Conservation (phyloP, 1,284 basidiomycete genomes). For the Thelephora terrestris region DNA sequence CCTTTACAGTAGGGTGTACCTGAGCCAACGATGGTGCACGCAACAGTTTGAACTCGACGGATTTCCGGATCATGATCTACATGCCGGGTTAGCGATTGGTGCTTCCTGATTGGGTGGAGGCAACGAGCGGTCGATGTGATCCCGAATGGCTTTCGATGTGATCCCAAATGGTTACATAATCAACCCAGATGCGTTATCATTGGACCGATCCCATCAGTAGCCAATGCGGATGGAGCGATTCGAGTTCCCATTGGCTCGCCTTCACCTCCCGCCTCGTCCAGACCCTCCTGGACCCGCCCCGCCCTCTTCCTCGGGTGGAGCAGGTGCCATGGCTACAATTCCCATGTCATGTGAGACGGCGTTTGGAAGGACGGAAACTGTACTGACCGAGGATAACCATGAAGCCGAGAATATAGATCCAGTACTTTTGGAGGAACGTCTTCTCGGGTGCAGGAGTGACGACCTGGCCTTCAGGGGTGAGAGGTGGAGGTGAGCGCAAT, state of each 20-base stretch:
- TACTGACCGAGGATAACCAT: constrained; percentile 51
- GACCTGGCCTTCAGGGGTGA: constrained; percentile 57
- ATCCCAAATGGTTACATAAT: no score
- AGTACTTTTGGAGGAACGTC: constrained; percentile 80
- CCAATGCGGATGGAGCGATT: not conserved
- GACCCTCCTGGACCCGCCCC: not conserved
- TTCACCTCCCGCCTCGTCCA: not conserved
- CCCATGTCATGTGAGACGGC: not conserved
- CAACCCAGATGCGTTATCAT: no score
- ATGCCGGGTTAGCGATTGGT: no score
- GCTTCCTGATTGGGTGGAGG: no score
- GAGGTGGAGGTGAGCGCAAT: constrained; percentile 52
- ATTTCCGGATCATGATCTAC: no score
- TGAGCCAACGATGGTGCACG: not conserved
- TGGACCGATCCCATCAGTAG: no score
- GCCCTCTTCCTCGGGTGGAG: constrained; percentile 7
- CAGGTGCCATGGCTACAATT: constrained; percentile 3
- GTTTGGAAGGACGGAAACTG: constrained; percentile 19
- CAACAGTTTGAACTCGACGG: not conserved
- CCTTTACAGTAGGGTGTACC: not conserved
- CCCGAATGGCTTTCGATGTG: no score
- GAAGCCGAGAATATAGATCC: constrained; percentile 66
- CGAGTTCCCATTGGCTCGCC: not conserved
- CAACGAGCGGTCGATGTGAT: no score
- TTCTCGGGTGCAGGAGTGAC: constrained; percentile 53